Evolutionary conservation across 1,284 basidiomycete species (phyloP), one percentile per base, ranked within the genome.

Genomic region (Cerrena zonata): DNA sequence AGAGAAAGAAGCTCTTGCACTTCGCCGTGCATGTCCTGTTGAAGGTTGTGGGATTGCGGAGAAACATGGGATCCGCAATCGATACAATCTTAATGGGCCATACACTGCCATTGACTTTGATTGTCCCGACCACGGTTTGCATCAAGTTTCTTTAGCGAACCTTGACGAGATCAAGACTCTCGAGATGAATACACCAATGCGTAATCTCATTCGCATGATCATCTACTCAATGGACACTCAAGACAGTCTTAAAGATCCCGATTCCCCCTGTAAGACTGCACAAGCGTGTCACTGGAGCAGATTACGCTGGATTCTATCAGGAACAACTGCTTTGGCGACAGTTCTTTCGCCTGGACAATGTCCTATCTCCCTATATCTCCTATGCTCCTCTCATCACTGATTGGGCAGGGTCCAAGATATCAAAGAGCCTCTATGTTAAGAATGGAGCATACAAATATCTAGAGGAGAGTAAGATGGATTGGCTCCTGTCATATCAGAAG

Each of bases 391-490:
- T 66, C 36, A 60, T 66, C 48, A 47, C 53, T 21, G 66, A 66
- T 52, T 68, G 66, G 66, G 55, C 65, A 4, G 65, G 64, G 1
- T 57, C 60, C n/a, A 68, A 68, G 53, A 51, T 68, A 13, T 68
- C 66, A 5, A 68, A 68, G 54, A 58, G 55, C 25, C 56, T 66
- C 15, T 68, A 68, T 47, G 62, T 68, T 15, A 54, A 53, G 40
- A 5, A 4, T 15, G 47, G 37, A 4, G 64, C 63, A 25, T 68
- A 68, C 50, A 19, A 52, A 21, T 66, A 66, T 45, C 47, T 68
- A 38, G 42, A 51, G 26, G 55, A 51, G 13, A 41, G 43, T 10
- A 51, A 50, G 5, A 59, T 54, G 56, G 56, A 56, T 18, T 65
- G 61, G 42, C 45, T 65, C 18, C 39, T 64, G n/a, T 60, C 56